Conservation (phyloP, 208 protist species). For the Plasmodiophora brassicae region DNA sequence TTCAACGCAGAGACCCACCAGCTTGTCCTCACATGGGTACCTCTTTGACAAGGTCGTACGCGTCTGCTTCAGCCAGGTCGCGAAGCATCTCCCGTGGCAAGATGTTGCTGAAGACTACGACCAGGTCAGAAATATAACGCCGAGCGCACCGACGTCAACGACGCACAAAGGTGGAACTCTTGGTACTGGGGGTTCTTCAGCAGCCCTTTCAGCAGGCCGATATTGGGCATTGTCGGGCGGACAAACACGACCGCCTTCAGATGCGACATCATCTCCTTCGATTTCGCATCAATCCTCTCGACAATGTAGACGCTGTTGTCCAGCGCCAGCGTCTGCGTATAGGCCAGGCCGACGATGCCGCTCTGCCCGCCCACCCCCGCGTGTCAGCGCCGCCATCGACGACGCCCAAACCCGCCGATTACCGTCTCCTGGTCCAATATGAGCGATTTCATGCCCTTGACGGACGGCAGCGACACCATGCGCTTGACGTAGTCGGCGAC, state of each 20-base stretch:
- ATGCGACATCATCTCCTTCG: conserved; percentile 29
- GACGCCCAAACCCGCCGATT: not conserved
- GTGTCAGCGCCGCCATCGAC: not conserved
- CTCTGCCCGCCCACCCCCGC: not conserved
- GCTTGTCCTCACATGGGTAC: too few species aligned
- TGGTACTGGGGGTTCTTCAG: conserved; percentile 42
- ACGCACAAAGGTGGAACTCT: conserved; percentile 42
- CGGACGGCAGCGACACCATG: not conserved
- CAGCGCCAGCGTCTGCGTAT: conserved; percentile 33
- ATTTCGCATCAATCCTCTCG: conserved; percentile 40
- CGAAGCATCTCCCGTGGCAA: conserved; percentile 16
- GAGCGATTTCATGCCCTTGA: conserved; percentile 41
- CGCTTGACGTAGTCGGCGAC: conserved; percentile 17
- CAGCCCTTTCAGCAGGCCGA: not conserved
- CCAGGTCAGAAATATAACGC: not conserved
- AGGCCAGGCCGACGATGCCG: conserved; percentile 38
- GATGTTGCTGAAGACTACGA: conserved; percentile 46
- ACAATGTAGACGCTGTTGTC: conserved; percentile 44
- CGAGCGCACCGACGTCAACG: not conserved
- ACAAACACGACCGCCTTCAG: conserved; percentile 47
- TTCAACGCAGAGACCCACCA: not conserved
- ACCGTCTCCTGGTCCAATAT: conserved; percentile 47
- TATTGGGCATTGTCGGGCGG: conserved; percentile 37
- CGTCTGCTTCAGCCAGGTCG: conserved; percentile 37
- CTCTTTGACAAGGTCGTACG: conserved; percentile 41